Base-by-base conservation (phyloP, 495 filamentous ascomycete species). In the Aspergillus nanangensis region DNA sequence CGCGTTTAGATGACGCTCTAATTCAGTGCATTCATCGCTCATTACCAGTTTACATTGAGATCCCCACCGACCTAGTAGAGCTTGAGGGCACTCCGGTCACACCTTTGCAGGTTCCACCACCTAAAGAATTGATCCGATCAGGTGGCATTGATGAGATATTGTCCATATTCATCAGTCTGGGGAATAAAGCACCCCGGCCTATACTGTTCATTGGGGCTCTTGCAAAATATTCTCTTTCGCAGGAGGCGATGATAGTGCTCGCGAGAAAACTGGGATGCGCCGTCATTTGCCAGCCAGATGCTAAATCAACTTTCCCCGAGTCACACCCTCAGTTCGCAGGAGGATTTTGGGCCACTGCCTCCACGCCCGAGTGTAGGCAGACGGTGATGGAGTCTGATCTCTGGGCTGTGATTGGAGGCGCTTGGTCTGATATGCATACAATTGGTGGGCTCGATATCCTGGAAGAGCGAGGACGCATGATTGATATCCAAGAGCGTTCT, bases 41-140 rank as follows among this genome's bases (percentile, higher is more conserved):
- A 0, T 32, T 50, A 0, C 54, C 54, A 0, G 46, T 53, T 2
- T 53, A 53, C 36, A 57, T 57, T 13, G 50, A 52, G 15, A 33
- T 57, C 10, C 45, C 54, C 1, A 15, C 2, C 5, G 41, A 53
- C 13, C 32, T 53, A 4, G 22, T 41, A 0, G 14, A 38, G 5
- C 2, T 36, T n/a, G n/a, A n/a, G n/a, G n/a, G n/a, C n/a, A n/a
- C n/a, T n/a, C n/a, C n/a, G n/a, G n/a, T n/a, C n/a, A n/a, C n/a
- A 3, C 23, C 31, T 0, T 41, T 14, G 13, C 15, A 32, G 22
- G 2, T 18, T 5, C 32, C 38, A 1, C 1, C 9, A 24, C 47
- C 23, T 44, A 11, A 29, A n/a, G 17, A 20, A 22, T 4, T 3
- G 0, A 35, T 7, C 27, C 15, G 0, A 3, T 24, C 32, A 17